A percentile compares a stretch with the other conserved stretches of the same genome.
Evolutionary conservation across 306 rosid species (phyloP).

Genomic region (Elaeagnus macrophylla): DNA sequence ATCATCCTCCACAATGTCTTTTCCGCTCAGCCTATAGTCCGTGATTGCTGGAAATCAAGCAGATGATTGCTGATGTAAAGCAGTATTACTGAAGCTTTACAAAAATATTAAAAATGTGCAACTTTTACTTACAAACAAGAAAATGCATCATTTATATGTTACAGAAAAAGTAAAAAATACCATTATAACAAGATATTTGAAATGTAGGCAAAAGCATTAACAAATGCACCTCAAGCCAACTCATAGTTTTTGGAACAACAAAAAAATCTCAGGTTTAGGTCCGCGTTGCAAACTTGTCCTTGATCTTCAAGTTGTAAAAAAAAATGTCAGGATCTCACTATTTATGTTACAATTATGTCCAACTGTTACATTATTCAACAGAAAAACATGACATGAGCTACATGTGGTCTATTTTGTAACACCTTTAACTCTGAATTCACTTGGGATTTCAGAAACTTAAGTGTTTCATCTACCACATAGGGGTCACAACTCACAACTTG

Average conservation of each 20-base stretch:
- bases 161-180: background rate
- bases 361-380: no score
- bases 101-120: conserved; percentile 27
- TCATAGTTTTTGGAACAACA: background rate
- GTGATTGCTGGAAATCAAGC: conserved; percentile 75
- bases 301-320: no score
- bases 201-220: background rate
- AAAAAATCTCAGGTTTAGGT: no score
- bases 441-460: no score
- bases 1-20: conserved; percentile 66
- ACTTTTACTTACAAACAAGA: conserved; percentile 35
- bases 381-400: no score
- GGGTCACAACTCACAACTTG: no score
- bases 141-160: conserved; percentile 3
- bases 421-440: no score
- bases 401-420: no score
- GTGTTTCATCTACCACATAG: no score
- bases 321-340: no score
- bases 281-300: no score
- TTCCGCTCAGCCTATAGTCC: conserved; percentile 69
- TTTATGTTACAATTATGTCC: no score
- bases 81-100: conserved; percentile 25
- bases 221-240: background rate
- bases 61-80: conserved; percentile 36
- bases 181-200: background rate